Evolutionary conservation across 2,329 filamentous ascomycete species (phyloP).

Genomic region (Chrysosporium keratinophilum): DNA sequence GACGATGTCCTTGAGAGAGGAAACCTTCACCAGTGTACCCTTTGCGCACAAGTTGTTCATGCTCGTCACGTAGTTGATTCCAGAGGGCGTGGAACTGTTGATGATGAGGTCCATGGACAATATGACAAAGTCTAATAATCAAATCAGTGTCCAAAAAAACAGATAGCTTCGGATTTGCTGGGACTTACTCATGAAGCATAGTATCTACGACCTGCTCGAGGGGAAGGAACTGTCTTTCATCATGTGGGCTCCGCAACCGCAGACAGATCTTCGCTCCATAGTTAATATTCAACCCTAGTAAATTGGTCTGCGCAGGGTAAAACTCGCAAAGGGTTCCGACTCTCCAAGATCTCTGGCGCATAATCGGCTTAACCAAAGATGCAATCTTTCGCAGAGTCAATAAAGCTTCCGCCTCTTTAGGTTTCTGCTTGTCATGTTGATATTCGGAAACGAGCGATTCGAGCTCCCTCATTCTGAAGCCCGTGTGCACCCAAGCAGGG

Average conservation of each 20-base stretch:
- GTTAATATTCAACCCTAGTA: constrained; percentile 75
- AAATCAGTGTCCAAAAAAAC: constrained; percentile 13
- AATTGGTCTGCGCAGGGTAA: constrained; percentile 60
- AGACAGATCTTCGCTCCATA: constrained; percentile 68
- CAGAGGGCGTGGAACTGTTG: constrained; percentile 72
- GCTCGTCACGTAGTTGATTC: constrained; percentile 81
- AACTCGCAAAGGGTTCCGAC: constrained; percentile 76
- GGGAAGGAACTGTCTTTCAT: constrained; percentile 66
- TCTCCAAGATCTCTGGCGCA: constrained; percentile 74
- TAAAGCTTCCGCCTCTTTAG: constrained; percentile 43
- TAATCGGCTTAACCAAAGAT: constrained; percentile 86
- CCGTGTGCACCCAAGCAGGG: not conserved
- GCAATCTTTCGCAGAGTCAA: constrained; percentile 66
- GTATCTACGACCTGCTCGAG: constrained; percentile 77
- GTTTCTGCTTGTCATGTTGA: constrained; percentile 42
- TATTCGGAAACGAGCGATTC: constrained; percentile 43
- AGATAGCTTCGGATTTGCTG: not conserved
- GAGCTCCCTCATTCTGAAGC: constrained; percentile 29
- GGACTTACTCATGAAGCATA: constrained; percentile 68
- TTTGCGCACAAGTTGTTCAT: constrained; percentile 62
- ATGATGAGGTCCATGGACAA: constrained; percentile 72
- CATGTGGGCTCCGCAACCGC: constrained; percentile 64
- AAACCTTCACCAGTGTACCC: constrained; percentile 90
- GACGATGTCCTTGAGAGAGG: constrained; percentile 59
- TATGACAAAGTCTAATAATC: constrained; percentile 58